phyloP scores from a whole-genome alignment of 176 grass and related monocot species.

The Triticum urartu region DNA sequence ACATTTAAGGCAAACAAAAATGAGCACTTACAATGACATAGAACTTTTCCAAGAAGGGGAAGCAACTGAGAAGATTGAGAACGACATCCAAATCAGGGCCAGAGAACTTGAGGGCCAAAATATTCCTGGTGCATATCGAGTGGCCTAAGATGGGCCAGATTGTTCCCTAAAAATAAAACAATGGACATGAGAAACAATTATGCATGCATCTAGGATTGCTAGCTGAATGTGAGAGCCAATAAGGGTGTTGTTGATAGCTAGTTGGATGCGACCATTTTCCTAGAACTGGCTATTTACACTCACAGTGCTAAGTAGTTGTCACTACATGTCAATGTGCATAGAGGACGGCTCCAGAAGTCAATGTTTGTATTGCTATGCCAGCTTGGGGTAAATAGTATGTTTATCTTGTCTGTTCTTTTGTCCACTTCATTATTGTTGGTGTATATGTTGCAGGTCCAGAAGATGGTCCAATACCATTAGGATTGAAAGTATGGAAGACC shows the following conservation, averaged over 20 bases:
- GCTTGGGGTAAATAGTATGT: neutral
- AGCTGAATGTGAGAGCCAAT: neutral
- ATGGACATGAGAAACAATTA: neutral
- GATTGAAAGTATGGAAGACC: constrained; percentile 77
- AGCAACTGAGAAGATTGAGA: neutral
- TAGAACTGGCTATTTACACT: constrained; percentile 74
- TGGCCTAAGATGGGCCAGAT: neutral
- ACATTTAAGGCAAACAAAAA: neutral
- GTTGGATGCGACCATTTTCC: constrained; percentile 41
- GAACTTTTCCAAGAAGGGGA: neutral
- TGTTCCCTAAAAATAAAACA: neutral
- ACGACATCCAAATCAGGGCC: neutral
- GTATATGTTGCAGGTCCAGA: constrained; percentile 45
- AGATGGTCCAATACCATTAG: constrained; percentile 28
- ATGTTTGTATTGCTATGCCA: constrained; percentile 23
- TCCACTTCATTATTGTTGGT: neutral
- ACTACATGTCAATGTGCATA: constrained; percentile 69
- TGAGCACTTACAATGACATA: neutral
- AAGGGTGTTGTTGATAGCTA: neutral
- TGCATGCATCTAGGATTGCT: neutral
- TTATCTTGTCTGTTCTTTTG: neutral
- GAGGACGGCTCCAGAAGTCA: constrained; percentile 32
- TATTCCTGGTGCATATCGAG: neutral
- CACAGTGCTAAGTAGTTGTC: constrained; percentile 53
- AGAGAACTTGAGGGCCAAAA: neutral